Evolutionary conservation across 805 yeast genomes (phyloP), one percentile per base, ranked within the genome.

Genomic region (Trichomonascus vanleenenianus): DNA sequence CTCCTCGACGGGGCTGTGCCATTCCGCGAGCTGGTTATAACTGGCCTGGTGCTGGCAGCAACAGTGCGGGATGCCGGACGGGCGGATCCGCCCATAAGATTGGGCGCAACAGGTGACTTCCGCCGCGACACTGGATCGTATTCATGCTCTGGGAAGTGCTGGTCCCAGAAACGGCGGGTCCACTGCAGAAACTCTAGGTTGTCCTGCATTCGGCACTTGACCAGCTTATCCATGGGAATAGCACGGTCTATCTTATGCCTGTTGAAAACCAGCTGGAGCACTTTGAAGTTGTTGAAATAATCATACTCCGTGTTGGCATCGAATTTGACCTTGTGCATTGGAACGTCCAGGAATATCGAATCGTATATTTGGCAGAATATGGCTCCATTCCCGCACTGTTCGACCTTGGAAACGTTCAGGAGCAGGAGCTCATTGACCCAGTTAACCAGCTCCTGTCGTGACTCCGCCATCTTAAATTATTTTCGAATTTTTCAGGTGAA

Each of bases 371-470:
- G 96, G 63, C 97, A 88, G 61, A 86, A 91, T 1, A 87, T 91
- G 1, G 96, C 96, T 2, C 99, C 99, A 2, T 84, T 78, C 14
- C 99, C 99, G 60, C 96, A 82, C 63, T 89, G 89, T 60, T 93
- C 98, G 1, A 93, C 83, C 60, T 84, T 86, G 32, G 78, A 71
- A 56, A 85, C 77, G 50, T 79, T 70, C 36, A 88, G 64, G 38
- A 74, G 74, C 40, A 87, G 70, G 2, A 85, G 73, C 37, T 75
- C 71, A 58, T 91, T 91, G 53, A 93, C 71, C 97, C 97, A 93
- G 45, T 73, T 75, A 46, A 93, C 66, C 14, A 93, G 73, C 56
- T 87, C 96, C 38, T 81, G 78, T 56, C 97, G 78, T 6, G 95
- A 85, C 56, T 85, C 94, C 3, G 85, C 85, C 53, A 76, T 55